A percentile compares a stretch with the other conserved stretches of the same genome.
Evolutionary conservation across 169 alveolate species (phyloP).

Genomic region (Eimeria sp.): DNA sequence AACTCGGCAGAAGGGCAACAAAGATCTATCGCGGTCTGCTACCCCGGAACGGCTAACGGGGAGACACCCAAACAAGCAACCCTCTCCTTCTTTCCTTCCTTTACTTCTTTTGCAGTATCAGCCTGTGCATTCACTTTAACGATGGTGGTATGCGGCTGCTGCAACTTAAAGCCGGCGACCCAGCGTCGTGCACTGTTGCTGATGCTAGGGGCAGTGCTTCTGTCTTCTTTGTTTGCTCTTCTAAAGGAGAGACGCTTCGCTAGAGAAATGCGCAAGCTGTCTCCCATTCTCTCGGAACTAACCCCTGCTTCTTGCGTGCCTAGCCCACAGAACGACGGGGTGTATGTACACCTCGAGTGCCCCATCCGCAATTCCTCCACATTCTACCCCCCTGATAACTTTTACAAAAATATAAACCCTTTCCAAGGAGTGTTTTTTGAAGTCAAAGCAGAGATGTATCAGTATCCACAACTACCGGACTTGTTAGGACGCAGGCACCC

Average conservation of each 20-base stretch:
- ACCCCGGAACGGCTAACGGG: too few relatives aligned
- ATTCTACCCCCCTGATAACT: slow-evolving; percentile 81
- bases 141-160: slow-evolving; percentile 5
- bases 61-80: too few relatives aligned
- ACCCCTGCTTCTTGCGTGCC: slow-evolving; percentile 77
- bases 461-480: not conserved
- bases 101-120: too few relatives aligned
- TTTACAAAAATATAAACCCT: slow-evolving; percentile 52
- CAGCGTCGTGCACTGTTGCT: not conserved
- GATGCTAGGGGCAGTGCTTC: not conserved
- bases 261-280: slow-evolving; percentile 44
- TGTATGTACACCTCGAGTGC: slow-evolving; percentile 77
- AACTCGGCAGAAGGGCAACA: too few relatives aligned
- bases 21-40: too few relatives aligned
- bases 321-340: slow-evolving; percentile 66
- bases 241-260: slow-evolving; percentile 52
- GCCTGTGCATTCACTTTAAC: not conserved
- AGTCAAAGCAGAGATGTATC: slow-evolving; percentile 72
- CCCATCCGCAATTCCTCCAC: slow-evolving; percentile 60
- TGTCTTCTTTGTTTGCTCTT: not conserved
- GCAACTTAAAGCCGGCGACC: not conserved
- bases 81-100: too few relatives aligned
- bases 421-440: slow-evolving; percentile 82
- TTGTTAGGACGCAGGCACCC: slow-evolving; percentile 10
- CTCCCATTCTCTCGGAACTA: slow-evolving; percentile 22